Evolutionary conservation across 179 eudicot species (phyloP).

Genomic region (Camellia oleifera): DNA sequence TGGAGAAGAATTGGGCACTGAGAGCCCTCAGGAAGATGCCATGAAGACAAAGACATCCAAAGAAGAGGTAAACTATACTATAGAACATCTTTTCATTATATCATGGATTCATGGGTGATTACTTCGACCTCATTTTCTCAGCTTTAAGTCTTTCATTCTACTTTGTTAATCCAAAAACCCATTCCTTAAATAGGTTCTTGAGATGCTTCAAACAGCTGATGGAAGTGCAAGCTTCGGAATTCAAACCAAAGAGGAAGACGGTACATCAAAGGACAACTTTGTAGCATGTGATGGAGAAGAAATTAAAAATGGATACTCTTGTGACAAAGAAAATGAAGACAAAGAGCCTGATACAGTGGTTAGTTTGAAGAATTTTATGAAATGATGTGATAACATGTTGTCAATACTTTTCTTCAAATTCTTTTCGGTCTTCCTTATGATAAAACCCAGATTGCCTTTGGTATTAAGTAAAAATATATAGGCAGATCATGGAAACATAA

Average conservation of each 20-base stretch:
- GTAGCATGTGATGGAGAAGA: not conserved
- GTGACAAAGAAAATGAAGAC: not conserved
- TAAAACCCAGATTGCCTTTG: not conserved
- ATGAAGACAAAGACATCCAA: not conserved
- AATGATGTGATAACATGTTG: not conserved
- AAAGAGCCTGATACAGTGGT: not conserved
- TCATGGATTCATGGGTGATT: not conserved
- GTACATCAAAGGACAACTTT: conserved; percentile 1
- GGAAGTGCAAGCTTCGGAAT: not conserved
- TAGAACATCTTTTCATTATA: not conserved
- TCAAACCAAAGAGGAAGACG: conserved; percentile 7
- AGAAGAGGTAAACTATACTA: conserved; percentile 10
- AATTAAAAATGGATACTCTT: not conserved
- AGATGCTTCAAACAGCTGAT: not conserved
- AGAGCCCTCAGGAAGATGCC: conserved; percentile 12
- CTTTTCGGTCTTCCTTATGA: not conserved
- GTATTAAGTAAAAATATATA: not conserved
- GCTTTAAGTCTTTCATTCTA: not conserved
- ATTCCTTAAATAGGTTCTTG: not conserved
- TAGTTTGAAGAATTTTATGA: not conserved
- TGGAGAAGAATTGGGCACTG: not conserved
- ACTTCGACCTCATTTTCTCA: not conserved
- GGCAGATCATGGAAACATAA: not conserved
- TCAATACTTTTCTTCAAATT: not conserved
- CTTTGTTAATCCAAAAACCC: not conserved